These are phyloP conservation scores for Phlyctochytrium arcticum DNA, from an alignment of 192 early-diverging fungal species.

Conservation along the genomic window DNA sequence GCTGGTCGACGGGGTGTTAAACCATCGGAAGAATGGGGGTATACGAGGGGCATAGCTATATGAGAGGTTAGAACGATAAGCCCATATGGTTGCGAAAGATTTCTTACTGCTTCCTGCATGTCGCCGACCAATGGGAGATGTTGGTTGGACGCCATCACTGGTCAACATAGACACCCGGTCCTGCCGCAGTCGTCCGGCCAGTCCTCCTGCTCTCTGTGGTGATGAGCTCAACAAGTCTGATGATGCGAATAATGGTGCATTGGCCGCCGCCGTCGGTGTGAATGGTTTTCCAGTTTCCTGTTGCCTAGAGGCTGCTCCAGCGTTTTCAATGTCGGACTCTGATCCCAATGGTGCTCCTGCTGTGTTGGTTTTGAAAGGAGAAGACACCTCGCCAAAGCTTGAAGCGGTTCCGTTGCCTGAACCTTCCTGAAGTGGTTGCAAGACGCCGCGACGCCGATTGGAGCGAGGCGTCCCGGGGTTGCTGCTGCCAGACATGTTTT, in stretches of 20 bases:
- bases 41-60: neutral
- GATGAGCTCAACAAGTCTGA: neutral
- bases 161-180: too few species aligned
- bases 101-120: neutral
- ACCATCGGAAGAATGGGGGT: slow-evolving; percentile 10
- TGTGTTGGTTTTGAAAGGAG: slow-evolving; percentile 1
- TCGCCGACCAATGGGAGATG: too few species aligned
- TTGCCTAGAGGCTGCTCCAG: too few species aligned
- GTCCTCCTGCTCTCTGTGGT: neutral
- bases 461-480: neutral
- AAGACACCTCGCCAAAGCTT: slow-evolving; percentile 6
- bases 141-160: too few species aligned
- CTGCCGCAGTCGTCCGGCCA: too few species aligned
- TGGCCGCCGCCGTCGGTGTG: neutral
- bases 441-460: neutral
- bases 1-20: neutral
- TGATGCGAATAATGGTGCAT: neutral
- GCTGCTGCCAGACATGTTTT: slow-evolving; percentile 4
- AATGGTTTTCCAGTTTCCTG: neutral
- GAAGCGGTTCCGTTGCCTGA: slow-evolving; percentile 21
- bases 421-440: slow-evolving; percentile 2
- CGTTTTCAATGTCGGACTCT: slow-evolving; percentile 5
- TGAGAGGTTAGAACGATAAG: neutral
- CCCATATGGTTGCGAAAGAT: neutral
- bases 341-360: neutral